Evolutionary conservation across 768 basidiomycete genomes (phyloP), one percentile per base, ranked within the genome.

Genomic region (Amanita fuliginea): DNA sequence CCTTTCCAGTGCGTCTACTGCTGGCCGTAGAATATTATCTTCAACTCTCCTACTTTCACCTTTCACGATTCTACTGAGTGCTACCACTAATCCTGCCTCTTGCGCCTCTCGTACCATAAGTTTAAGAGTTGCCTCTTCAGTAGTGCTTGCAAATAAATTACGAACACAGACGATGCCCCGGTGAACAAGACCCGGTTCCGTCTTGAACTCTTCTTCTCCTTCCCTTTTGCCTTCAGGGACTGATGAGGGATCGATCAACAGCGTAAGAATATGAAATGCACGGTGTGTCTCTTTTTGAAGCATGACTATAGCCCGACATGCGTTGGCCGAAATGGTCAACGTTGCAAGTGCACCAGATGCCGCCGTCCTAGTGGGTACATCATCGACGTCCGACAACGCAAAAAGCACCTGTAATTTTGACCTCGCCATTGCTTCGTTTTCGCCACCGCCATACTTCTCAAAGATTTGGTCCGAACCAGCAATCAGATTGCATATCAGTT

Each of bases 401-500:
- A 95, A 62, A 18, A 98, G 64, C 33, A 97, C 68, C 52, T 90
- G 86, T 1, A 98, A 67, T 62, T 83, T 85, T 14, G 84, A 81
- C 58, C 71, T 77, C 0, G 72, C 66, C 36, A 62, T 65, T 8
- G 62, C 55, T 5, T 64, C 59, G 16, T 64, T 65, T 28, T 63
- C 63, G 24, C 53, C 65, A 21, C 78, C 79, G 8, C 76, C 78
- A 60, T 86, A 95, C 55, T 75, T 74, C 53, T 80, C 75, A 61
- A 91, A 95, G 4, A 84, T 78, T 4, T 71, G 70, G 40, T 92
- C 86, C 13, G 83, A 81, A 6, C 84, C 86, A 1, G 73, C 76
- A 34, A 93, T 74, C 11, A 99, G 74, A 66, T 99, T 99, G 73
- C 94, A 98, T 3, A 92, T 68, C 24, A 98, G 76, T 66, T 99